Conservation (phyloP, 2,329 filamentous ascomycete species). For the Colletotrichum higginsianum region DNA sequence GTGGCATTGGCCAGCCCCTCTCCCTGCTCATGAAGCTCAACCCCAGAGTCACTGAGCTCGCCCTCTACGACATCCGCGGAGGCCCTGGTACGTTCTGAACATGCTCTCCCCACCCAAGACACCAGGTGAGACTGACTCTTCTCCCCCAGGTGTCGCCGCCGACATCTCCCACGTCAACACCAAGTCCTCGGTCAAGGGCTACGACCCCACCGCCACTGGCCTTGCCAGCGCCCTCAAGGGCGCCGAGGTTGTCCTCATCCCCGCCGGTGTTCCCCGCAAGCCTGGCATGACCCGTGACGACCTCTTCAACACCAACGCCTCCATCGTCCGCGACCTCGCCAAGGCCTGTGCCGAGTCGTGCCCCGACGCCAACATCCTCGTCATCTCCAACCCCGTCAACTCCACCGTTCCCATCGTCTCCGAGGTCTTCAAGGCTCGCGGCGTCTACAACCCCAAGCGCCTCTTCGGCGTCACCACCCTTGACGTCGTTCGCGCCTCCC, state of each 20-base stretch:
- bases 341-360: constrained; percentile 91
- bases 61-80: constrained; percentile 97
- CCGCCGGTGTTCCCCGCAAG: constrained; percentile 98
- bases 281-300: constrained; percentile 99
- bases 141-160: constrained; percentile 87
- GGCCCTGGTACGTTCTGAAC: constrained; percentile 80
- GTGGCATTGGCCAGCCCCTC: constrained; percentile 98
- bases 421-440: constrained; percentile 95
- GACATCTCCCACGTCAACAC: constrained; percentile 99
- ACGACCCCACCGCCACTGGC: constrained; percentile 82
- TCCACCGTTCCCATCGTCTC: constrained; percentile 97
- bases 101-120: not conserved
- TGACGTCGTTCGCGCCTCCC: constrained; percentile 96
- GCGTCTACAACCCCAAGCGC: constrained; percentile 99
- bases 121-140: constrained; percentile 44
- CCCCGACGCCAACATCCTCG: constrained; percentile 93
- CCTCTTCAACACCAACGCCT: constrained; percentile 99
- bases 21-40: constrained; percentile 99
- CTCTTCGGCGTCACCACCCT: constrained; percentile 99
- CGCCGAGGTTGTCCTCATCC: constrained; percentile 95
- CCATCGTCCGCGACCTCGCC: constrained; percentile 97
- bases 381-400: constrained; percentile 99
- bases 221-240: constrained; percentile 86
- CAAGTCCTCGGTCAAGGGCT: constrained; percentile 94
- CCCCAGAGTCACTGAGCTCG: constrained; percentile 92